Evolutionary conservation across 1,284 basidiomycete species (phyloP).

Genomic region (Marasmius fiardii): DNA sequence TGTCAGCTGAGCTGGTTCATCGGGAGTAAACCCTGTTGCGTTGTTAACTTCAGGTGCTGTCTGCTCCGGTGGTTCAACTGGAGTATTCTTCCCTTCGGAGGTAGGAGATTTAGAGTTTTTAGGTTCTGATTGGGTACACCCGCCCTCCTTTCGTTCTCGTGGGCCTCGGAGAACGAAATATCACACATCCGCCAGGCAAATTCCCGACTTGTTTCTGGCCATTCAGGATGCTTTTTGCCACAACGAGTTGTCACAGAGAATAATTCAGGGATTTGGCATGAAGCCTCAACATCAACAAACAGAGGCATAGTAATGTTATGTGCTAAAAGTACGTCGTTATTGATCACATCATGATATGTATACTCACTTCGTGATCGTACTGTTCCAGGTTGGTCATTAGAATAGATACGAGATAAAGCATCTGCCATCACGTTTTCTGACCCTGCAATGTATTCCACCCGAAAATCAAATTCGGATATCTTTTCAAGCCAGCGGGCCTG

Average conservation of each 20-base stretch:
- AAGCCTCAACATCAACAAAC: conserved; percentile 6
- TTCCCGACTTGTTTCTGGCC: not conserved
- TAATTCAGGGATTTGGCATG: not conserved
- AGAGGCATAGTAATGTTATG: conserved; percentile 1
- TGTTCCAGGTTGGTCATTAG: conserved; percentile 8
- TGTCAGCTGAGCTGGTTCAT: not conserved
- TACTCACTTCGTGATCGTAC: conserved; percentile 4
- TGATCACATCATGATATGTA: not conserved
- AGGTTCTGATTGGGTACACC: conserved; percentile 3
- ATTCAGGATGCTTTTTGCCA: not conserved
- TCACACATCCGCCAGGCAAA: not conserved
- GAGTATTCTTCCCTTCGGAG: not conserved
- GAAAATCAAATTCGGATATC: conserved; percentile 14
- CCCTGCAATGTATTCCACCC: conserved; percentile 1
- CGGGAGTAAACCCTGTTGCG: not conserved
- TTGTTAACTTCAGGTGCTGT: not conserved
- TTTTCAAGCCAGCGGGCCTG: conserved; percentile 11
- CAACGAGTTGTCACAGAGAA: not conserved
- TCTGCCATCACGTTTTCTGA: conserved; percentile 2
- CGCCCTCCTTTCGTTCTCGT: conserved; percentile 13
- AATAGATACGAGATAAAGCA: conserved; percentile 5
- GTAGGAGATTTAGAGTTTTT: not conserved
- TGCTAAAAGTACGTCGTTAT: not conserved
- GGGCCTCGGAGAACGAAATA: not conserved
- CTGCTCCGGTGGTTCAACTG: not conserved